Conservation (phyloP, 257 asterid genomes). For the Vinca minor region DNA sequence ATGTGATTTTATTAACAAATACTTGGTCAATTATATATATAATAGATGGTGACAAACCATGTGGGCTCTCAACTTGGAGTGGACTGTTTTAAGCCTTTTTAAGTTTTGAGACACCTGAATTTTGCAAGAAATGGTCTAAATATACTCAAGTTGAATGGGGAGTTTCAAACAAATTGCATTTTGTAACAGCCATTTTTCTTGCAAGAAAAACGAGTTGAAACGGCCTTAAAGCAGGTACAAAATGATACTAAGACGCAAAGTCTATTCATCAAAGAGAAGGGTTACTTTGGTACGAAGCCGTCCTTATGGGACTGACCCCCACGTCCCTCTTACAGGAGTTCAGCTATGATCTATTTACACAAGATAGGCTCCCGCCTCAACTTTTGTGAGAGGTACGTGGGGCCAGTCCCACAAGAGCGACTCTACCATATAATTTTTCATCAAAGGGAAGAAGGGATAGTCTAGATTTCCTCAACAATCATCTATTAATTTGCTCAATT, state of each 20-base stretch:
- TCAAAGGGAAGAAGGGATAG: background rate
- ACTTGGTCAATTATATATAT: background rate
- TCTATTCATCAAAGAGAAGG: background rate
- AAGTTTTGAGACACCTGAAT: constrained; percentile 7
- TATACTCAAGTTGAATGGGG: background rate
- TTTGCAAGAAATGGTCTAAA: background rate
- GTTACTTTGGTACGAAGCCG: too few relatives aligned
- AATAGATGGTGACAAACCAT: constrained; percentile 7
- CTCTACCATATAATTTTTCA: too few relatives aligned
- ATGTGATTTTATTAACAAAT: background rate
- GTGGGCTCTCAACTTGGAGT: constrained; percentile 9
- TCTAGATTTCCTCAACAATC: background rate
- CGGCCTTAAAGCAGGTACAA: constrained; percentile 5
- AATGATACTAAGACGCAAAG: constrained; percentile 2
- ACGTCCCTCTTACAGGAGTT: too few relatives aligned
- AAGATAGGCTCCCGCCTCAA: too few relatives aligned
- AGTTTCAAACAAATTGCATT: background rate
- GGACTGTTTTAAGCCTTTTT: background rate
- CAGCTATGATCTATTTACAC: too few relatives aligned
- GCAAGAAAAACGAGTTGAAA: background rate
- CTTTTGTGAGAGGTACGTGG: too few relatives aligned
- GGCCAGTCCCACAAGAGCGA: too few relatives aligned
- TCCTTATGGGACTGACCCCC: too few relatives aligned
- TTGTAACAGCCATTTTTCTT: background rate
- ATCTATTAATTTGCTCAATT: background rate